These are phyloP conservation scores for Dalechampia spathulata DNA, from an alignment of 441 rosid genomes.

Conservation along the genomic window DNA sequence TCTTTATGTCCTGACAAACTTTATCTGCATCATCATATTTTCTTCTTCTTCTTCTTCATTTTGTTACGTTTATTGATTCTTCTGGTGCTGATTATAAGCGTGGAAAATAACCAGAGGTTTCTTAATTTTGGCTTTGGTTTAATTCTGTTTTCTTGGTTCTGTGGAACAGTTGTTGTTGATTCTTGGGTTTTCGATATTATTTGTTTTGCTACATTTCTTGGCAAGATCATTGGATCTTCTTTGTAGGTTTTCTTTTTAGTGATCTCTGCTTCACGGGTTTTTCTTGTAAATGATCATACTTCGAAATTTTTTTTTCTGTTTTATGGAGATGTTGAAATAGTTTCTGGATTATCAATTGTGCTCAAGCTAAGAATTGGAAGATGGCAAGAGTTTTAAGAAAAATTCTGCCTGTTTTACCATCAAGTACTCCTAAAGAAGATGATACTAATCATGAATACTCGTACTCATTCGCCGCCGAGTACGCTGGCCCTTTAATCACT, in stretches of 20 bases:
- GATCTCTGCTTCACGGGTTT: neutral
- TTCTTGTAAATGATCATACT: neutral
- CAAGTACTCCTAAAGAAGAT: conserved; percentile 20
- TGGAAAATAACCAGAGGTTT: too few species aligned
- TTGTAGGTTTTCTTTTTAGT: too few species aligned
- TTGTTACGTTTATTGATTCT: neutral
- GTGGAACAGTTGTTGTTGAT: conserved; percentile 4
- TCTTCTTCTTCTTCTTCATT: neutral
- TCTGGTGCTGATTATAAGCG: neutral
- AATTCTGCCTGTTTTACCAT: conserved; percentile 31
- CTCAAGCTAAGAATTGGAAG: neutral
- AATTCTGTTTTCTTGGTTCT: conserved; percentile 5
- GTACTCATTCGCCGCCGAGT: conserved; percentile 70
- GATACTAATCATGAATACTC: conserved; percentile 26
- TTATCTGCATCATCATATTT: neutral
- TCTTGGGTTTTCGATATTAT: conserved; percentile 9
- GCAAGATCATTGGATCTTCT: conserved; percentile 2
- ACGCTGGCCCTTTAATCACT: conserved; percentile 68
- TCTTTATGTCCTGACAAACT: neutral
- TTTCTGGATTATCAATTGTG: conserved; percentile 9
- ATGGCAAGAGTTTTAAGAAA: conserved; percentile 51
- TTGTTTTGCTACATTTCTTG: neutral
- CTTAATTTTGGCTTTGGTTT: neutral
- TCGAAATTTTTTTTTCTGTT: neutral
- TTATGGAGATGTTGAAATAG: conserved; percentile 8